phyloP scores from a whole-genome alignment of 352 stramenopile genomes.

The Hyaloperonospora brassicae region DNA sequence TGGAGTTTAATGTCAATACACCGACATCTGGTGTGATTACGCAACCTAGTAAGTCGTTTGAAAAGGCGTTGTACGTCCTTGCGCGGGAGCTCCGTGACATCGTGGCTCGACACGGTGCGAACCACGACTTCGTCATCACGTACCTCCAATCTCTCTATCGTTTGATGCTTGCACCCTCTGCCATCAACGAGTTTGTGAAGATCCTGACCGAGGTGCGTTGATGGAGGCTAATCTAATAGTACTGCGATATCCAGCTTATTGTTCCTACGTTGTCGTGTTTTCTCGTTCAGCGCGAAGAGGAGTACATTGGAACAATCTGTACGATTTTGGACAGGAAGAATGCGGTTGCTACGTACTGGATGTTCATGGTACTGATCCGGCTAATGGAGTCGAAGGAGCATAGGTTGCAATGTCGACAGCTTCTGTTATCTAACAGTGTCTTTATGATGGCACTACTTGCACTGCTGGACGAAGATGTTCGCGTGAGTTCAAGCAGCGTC shows the following conservation, averaged over 20 bases:
- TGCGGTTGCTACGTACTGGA: slow-evolving; percentile 63
- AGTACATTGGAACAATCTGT: slow-evolving; percentile 61
- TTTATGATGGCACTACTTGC: slow-evolving; percentile 60
- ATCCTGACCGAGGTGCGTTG: slow-evolving; percentile 62
- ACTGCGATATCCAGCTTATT: background rate
- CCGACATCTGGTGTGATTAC: slow-evolving; percentile 58
- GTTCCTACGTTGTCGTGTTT: slow-evolving; percentile 4
- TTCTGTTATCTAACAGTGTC: slow-evolving; percentile 51
- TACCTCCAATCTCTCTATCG: slow-evolving; percentile 76
- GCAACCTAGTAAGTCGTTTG: slow-evolving; percentile 70
- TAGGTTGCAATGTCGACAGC: slow-evolving; percentile 43
- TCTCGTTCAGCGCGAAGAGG: slow-evolving; percentile 45
- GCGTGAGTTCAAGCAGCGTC: slow-evolving; percentile 25
- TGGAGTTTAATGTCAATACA: slow-evolving; percentile 78
- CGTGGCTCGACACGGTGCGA: slow-evolving; percentile 43
- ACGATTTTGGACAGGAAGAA: slow-evolving; percentile 51
- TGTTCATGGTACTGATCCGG: slow-evolving; percentile 56
- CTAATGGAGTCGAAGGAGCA: slow-evolving; percentile 61
- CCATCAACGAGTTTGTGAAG: slow-evolving; percentile 67
- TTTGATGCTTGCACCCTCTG: slow-evolving; percentile 46
- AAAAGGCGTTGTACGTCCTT: slow-evolving; percentile 59
- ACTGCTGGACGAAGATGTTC: slow-evolving; percentile 60
- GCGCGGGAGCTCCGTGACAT: slow-evolving; percentile 67
- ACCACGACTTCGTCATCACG: slow-evolving; percentile 56
- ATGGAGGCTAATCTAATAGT: background rate